Percentiles rank a stretch among this genome's conserved stretches.
phyloP scores from a whole-genome alignment of 352 stramenopile genomes.

The Pythium grandisporangium region DNA sequence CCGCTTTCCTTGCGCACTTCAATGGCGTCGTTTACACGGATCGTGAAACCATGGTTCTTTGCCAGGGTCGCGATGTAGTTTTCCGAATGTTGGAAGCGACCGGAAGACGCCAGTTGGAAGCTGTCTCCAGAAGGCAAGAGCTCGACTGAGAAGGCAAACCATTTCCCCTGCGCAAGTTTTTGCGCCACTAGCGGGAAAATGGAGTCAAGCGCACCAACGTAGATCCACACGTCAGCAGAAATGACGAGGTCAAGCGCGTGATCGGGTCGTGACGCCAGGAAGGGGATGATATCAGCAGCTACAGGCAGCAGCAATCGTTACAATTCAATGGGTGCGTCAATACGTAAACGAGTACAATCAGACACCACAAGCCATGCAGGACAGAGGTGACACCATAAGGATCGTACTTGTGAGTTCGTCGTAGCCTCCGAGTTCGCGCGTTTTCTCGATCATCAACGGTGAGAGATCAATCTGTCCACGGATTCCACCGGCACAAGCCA shows the following conservation, averaged over 20 bases:
- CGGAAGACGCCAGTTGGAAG: conserved; percentile 52
- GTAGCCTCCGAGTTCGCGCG: conserved; percentile 44
- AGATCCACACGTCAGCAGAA: conserved; percentile 83
- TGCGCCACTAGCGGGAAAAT: conserved; percentile 37
- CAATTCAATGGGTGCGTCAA: no score
- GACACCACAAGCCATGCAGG: no score
- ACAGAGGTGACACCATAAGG: conserved; percentile 1
- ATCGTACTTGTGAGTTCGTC: conserved; percentile 67
- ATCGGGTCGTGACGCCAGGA: conserved; percentile 27
- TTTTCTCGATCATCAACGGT: conserved; percentile 75
- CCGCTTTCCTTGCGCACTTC: conserved; percentile 64
- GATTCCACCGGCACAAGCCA: no score
- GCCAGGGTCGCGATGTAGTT: conserved; percentile 46
- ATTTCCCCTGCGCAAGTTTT: conserved; percentile 32
- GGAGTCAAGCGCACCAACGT: conserved; percentile 59
- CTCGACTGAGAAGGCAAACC: conserved; percentile 70
- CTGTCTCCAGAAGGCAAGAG: conserved; percentile 13
- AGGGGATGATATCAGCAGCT: conserved; percentile 51
- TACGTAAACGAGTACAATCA: no score
- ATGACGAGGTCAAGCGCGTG: conserved; percentile 52
- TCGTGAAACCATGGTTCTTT: conserved; percentile 21
- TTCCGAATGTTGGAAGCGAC: conserved; percentile 72
- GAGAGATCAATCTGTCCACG: conserved; percentile 61
- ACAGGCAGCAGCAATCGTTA: no score
- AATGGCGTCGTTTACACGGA: conserved; percentile 31